Conservation (phyloP, 768 basidiomycete genomes). For the Mycena albidolilacea region DNA sequence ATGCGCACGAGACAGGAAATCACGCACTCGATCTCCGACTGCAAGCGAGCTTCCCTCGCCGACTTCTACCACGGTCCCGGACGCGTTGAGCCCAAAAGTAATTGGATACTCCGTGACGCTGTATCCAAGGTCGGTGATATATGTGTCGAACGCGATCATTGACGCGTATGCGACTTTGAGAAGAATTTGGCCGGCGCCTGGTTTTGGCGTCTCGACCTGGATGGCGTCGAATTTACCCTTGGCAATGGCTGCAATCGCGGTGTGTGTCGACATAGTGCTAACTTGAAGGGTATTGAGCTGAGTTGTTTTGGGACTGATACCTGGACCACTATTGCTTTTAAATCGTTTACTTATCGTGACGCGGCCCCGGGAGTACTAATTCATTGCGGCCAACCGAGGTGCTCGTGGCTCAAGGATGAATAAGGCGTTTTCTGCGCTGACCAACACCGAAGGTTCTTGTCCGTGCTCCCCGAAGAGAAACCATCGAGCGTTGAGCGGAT, state of each 20-base stretch:
- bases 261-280: background rate
- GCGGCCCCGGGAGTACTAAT: too few species aligned
- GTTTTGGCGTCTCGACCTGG: background rate
- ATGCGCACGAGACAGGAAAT: background rate
- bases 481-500: too few species aligned
- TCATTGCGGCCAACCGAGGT: too few species aligned
- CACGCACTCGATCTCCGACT: background rate
- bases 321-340: too few species aligned
- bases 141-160: background rate
- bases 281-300: too few species aligned
- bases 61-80: background rate
- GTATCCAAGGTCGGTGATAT: background rate
- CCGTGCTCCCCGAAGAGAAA: too few species aligned
- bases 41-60: background rate
- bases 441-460: too few species aligned
- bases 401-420: too few species aligned
- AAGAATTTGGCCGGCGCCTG: background rate
- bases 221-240: constrained; percentile 1
- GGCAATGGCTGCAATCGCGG: background rate
- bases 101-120: background rate
- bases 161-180: constrained; percentile 2
- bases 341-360: too few species aligned
- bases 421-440: too few species aligned
- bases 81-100: background rate
- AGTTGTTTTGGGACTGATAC: too few species aligned